Evolutionary conservation across 495 filamentous ascomycete species (phyloP).

Genomic region (Aspergillus ostianus): DNA sequence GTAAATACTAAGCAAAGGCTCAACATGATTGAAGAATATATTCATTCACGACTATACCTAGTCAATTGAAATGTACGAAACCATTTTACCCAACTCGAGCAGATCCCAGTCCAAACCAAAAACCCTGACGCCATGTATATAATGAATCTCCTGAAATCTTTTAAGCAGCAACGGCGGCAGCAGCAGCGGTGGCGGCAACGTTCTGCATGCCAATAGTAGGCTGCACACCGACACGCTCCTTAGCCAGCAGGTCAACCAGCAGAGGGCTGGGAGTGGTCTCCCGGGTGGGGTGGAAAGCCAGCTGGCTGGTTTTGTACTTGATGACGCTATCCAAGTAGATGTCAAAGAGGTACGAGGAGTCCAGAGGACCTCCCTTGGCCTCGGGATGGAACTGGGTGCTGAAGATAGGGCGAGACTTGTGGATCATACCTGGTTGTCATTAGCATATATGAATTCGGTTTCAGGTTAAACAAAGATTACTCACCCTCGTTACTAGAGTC

Average conservation of each 20-base stretch:
- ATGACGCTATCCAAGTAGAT: conserved; percentile 87
- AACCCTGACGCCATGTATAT: conserved; percentile 20
- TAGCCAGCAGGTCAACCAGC: conserved; percentile 84
- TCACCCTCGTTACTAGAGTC: conserved; percentile 83
- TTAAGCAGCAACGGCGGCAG: conserved; percentile 32
- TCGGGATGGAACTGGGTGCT: conserved; percentile 98
- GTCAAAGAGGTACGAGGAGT: conserved; percentile 93
- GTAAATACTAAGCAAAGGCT: too few species aligned
- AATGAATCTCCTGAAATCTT: conserved; percentile 9
- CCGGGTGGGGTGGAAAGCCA: conserved; percentile 58
- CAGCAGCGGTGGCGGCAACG: conserved; percentile 41
- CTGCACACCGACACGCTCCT: conserved; percentile 90
- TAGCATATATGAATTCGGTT: too few species aligned
- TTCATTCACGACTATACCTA: conserved; percentile 2
- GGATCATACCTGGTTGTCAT: conserved; percentile 64
- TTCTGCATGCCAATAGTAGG: conserved; percentile 60
- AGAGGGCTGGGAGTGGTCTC: conserved; percentile 83
- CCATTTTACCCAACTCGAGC: not conserved
- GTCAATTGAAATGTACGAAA: conserved; percentile 10
- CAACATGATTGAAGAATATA: too few species aligned
- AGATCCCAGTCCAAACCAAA: conserved; percentile 10
- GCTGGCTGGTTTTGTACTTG: conserved; percentile 81
- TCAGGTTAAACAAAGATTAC: too few species aligned
- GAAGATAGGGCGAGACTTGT: conserved; percentile 95
- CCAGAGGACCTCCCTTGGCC: conserved; percentile 92